Percentiles rank a stretch among this genome's conserved stretches.
These are phyloP conservation scores for Trametes versicolor DNA, from an alignment of 1,284 basidiomycete genomes.

Conservation along the genomic window DNA sequence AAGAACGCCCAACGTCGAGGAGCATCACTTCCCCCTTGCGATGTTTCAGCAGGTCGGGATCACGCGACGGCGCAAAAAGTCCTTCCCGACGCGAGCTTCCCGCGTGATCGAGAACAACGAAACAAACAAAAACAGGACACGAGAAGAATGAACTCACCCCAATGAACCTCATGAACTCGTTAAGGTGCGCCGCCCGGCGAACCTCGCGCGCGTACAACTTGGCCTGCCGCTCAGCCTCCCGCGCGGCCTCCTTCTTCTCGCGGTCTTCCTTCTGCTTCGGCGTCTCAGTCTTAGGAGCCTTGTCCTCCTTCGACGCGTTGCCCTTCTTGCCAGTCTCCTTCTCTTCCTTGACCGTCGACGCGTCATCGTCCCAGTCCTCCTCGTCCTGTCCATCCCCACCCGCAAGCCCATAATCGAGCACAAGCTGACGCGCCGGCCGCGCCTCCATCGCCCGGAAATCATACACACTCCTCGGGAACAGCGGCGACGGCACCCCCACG, in stretches of 20 bases:
- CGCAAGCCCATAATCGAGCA: conserved; percentile 54
- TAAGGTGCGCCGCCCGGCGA: conserved; percentile 40
- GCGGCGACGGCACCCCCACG: conserved; percentile 37
- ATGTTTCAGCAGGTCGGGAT: too few species aligned
- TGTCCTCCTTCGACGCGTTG: neutral
- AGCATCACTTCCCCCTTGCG: too few species aligned
- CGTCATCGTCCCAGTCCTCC: neutral
- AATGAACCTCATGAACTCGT: conserved; percentile 56
- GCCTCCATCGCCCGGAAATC: conserved; percentile 53
- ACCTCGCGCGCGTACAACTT: conserved; percentile 7
- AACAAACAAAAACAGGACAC: neutral
- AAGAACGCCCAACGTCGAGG: too few species aligned
- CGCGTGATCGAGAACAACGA: neutral
- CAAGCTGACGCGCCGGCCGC: conserved; percentile 49
- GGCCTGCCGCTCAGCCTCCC: neutral
- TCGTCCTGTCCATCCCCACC: conserved; percentile 1
- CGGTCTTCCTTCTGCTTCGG: conserved; percentile 12
- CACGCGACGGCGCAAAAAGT: too few species aligned
- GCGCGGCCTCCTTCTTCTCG: conserved; percentile 43
- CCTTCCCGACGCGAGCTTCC: too few species aligned
- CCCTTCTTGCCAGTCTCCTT: neutral
- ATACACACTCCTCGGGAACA: conserved; percentile 48
- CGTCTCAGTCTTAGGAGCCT: neutral
- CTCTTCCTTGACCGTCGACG: neutral
- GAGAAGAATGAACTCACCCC: conserved; percentile 48